These are phyloP conservation scores for Favolaschia claudopus DNA, from an alignment of 768 basidiomycete genomes.

Conservation along the genomic window DNA sequence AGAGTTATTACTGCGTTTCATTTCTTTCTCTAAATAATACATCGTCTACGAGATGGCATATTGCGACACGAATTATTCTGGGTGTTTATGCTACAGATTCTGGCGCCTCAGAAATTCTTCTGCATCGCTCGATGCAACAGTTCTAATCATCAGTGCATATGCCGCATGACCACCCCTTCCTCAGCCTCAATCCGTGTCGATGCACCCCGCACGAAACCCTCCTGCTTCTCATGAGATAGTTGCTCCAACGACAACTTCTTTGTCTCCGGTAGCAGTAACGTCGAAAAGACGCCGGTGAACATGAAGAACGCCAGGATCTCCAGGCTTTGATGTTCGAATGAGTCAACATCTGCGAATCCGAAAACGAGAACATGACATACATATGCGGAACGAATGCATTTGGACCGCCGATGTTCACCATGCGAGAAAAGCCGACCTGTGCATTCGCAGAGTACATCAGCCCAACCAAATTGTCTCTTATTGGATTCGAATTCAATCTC, in stretches of 20 bases:
- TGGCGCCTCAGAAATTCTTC: no score
- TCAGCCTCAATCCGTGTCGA: constrained; percentile 9
- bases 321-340: constrained; percentile 48
- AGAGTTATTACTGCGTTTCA: no score
- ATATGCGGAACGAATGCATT: constrained; percentile 72
- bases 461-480: no score
- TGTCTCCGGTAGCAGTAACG: constrained; percentile 82
- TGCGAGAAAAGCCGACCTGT: constrained; percentile 77
- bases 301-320: constrained; percentile 88
- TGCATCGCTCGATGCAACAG: no score
- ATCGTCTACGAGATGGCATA: no score
- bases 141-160: no score
- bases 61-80: no score
- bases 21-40: no score
- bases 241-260: constrained; percentile 72
- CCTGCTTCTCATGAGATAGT: constrained; percentile 75
- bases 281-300: constrained; percentile 85
- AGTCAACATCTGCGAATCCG: not conserved
- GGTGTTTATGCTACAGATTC: no score
- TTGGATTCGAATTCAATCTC: no score
- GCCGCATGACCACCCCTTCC: constrained; percentile 16
- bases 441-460: not conserved
- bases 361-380: no score
- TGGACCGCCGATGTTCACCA: constrained; percentile 75
- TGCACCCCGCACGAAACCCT: constrained; percentile 56